These are phyloP conservation scores for Reticulascus tulasneorum DNA, from an alignment of 2,329 filamentous ascomycete species.

Conservation along the genomic window DNA sequence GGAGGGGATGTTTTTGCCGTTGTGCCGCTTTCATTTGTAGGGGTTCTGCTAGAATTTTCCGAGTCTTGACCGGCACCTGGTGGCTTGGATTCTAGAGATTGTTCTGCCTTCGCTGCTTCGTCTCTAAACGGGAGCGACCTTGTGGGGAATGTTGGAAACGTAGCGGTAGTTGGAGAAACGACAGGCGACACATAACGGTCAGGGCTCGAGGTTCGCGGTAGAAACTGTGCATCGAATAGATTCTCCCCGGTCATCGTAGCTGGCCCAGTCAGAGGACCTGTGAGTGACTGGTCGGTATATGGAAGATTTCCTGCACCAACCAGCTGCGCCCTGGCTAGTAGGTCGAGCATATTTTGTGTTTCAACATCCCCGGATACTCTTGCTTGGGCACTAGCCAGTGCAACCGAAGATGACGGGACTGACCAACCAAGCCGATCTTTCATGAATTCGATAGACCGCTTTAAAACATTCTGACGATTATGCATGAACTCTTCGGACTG, in stretches of 20 bases:
- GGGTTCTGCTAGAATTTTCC: conserved; percentile 48
- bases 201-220: conserved; percentile 48
- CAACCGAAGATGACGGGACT: conserved; percentile 60
- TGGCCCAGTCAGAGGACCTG: conserved; percentile 73
- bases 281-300: conserved; percentile 37
- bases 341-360: conserved; percentile 84
- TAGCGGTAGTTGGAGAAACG: conserved; percentile 26
- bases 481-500: conserved; percentile 91
- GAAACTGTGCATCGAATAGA: conserved; percentile 80
- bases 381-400: conserved; percentile 78
- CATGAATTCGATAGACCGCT: conserved; percentile 95
- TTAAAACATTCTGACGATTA: conserved; percentile 87
- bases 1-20: conserved; percentile 52
- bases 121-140: conserved; percentile 4
- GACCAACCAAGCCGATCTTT: conserved; percentile 85
- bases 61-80: conserved; percentile 29
- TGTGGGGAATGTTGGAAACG: conserved; percentile 12
- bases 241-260: conserved; percentile 70
- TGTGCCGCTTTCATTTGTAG: conserved; percentile 53
- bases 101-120: conserved; percentile 3
- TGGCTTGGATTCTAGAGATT: conserved; percentile 12
- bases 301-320: conserved; percentile 64
- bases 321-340: conserved; percentile 77
- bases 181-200: conserved; percentile 37
- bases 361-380: conserved; percentile 79